Evolutionary conservation across 1,284 basidiomycete genomes (phyloP).

Genomic region (Ceratobasidium sp.): DNA sequence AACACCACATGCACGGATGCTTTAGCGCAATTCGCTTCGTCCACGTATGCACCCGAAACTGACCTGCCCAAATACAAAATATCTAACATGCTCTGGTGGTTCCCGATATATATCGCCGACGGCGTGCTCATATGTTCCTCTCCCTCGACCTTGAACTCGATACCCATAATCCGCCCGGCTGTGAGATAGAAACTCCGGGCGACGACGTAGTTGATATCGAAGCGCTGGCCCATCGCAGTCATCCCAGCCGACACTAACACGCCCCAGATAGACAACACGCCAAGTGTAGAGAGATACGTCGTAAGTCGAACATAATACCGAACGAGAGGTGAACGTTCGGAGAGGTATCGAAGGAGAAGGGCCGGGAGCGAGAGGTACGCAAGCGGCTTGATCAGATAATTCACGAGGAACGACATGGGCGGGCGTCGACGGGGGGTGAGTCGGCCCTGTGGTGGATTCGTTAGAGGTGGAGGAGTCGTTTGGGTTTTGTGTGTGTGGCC

Average conservation of each 20-base stretch:
- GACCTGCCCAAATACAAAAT: constrained; percentile 86
- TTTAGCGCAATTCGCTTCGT: not conserved
- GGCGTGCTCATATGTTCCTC: constrained; percentile 79
- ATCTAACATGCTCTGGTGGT: constrained; percentile 96
- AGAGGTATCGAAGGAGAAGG: constrained; percentile 71
- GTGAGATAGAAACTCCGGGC: constrained; percentile 88
- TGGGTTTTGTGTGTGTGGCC: constrained; percentile 6
- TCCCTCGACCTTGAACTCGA: constrained; percentile 86
- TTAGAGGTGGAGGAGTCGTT: constrained; percentile 19
- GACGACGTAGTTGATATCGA: constrained; percentile 89
- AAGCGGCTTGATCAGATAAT: constrained; percentile 71
- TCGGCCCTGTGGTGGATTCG: not conserved
- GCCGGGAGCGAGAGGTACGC: constrained; percentile 80
- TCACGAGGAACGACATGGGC: constrained; percentile 70
- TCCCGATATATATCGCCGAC: constrained; percentile 85
- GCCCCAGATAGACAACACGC: constrained; percentile 82
- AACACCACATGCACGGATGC: constrained; percentile 32
- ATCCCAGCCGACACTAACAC: constrained; percentile 79
- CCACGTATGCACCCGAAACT: constrained; percentile 52
- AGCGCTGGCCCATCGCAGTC: constrained; percentile 77
- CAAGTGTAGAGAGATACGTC: constrained; percentile 82
- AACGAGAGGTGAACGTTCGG: constrained; percentile 67
- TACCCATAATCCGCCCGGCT: constrained; percentile 74
- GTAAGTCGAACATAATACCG: constrained; percentile 81
- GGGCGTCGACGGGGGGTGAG: constrained; percentile 4